Evolutionary conservation across 257 asterid species (phyloP).

Genomic region (Catharanthus roseus): DNA sequence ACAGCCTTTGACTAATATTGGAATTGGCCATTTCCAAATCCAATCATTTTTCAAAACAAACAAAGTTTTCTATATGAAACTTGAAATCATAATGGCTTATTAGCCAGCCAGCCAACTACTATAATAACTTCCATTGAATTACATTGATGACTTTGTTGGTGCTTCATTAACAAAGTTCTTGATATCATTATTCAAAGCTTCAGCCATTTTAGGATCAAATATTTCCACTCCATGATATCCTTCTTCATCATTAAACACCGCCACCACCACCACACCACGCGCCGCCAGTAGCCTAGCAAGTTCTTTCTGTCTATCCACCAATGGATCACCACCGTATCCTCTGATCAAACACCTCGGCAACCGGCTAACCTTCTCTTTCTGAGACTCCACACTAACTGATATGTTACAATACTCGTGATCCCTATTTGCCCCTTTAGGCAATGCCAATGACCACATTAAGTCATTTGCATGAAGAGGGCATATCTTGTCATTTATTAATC

Average conservation of each 20-base stretch:
- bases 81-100: no score
- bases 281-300: constrained; percentile 46
- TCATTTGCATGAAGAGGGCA: constrained; percentile 43
- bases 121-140: neutral
- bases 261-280: constrained; percentile 50
- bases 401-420: constrained; percentile 54
- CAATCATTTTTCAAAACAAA: no score
- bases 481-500: constrained; percentile 22
- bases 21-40: no score
- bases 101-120: no score
- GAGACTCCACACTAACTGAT: constrained; percentile 3
- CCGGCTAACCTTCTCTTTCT: constrained; percentile 36
- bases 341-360: constrained; percentile 47
- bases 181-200: constrained; percentile 33
- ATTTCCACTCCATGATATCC: constrained; percentile 67
- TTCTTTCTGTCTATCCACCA: constrained; percentile 61
- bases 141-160: constrained; percentile 13
- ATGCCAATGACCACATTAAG: constrained; percentile 57
- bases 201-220: constrained; percentile 40
- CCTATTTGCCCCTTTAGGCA: constrained; percentile 51
- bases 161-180: constrained; percentile 24
- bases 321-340: constrained; percentile 55
- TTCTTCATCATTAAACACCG: constrained; percentile 34
- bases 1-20: no score
- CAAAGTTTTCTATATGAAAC: no score